These are phyloP conservation scores for Trametes sp. DNA, from an alignment of 1,284 basidiomycete genomes.

Conservation along the genomic window DNA sequence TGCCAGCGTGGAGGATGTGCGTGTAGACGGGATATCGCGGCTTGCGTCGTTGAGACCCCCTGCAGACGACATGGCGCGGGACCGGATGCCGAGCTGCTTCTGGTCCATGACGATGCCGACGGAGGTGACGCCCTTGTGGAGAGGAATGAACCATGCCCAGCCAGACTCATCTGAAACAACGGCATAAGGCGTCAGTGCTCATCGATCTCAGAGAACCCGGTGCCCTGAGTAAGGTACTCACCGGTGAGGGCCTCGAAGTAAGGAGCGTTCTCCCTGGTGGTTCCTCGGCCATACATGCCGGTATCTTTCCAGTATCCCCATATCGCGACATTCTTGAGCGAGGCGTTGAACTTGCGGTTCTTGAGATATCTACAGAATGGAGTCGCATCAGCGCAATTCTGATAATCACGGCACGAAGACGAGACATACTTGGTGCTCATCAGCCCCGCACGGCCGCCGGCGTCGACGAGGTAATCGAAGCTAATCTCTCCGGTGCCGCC, in stretches of 20 bases:
- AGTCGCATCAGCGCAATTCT: not conserved
- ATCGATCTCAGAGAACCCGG: too few species aligned
- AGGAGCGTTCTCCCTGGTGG: constrained; percentile 60
- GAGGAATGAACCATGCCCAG: constrained; percentile 82
- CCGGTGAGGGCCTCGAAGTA: constrained; percentile 76
- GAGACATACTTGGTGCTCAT: constrained; percentile 56
- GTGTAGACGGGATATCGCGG: constrained; percentile 32
- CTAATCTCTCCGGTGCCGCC: constrained; percentile 49
- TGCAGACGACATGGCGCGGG: constrained; percentile 40
- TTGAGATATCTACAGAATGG: constrained; percentile 64
- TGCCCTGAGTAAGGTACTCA: constrained; percentile 40
- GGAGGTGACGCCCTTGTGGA: constrained; percentile 72
- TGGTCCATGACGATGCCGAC: constrained; percentile 78
- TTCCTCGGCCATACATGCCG: constrained; percentile 61
- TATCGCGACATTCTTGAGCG: constrained; percentile 74
- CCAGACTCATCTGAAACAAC: constrained; percentile 79
- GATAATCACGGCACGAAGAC: not conserved
- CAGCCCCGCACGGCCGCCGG: constrained; percentile 71
- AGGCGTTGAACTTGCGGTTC: constrained; percentile 71
- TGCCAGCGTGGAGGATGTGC: constrained; percentile 38
- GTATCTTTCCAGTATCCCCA: constrained; percentile 79
- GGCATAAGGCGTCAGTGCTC: too few species aligned
- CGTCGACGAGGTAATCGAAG: constrained; percentile 75
- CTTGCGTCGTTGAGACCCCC: constrained; percentile 18
- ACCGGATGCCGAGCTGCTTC: constrained; percentile 45